These are phyloP conservation scores for Leonotis leonurus DNA, from an alignment of 257 asterid species.

Conservation along the genomic window DNA sequence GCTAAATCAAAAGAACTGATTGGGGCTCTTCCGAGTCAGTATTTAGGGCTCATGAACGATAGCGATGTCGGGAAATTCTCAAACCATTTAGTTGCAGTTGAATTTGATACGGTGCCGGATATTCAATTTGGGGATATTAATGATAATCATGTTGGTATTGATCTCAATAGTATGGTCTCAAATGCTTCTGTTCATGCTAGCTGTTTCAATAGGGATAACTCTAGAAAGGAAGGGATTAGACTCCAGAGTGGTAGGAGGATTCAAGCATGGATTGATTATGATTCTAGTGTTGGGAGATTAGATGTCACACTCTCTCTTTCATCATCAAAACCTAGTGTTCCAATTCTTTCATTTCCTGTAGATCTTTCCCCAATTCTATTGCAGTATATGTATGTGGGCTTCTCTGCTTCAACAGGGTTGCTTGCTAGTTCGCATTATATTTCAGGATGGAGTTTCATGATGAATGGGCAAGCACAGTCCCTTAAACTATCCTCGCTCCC, in stretches of 20 bases:
- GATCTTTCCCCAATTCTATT: slow-evolving; percentile 43
- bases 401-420: slow-evolving; percentile 71
- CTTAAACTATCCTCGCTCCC: slow-evolving; percentile 49
- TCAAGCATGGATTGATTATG: slow-evolving; percentile 68
- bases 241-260: slow-evolving; percentile 45
- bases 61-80: slow-evolving; percentile 39
- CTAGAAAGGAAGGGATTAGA: slow-evolving; percentile 16
- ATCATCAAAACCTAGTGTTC: slow-evolving; percentile 36
- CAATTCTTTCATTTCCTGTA: slow-evolving; percentile 41
- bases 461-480: slow-evolving; percentile 42
- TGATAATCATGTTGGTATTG: slow-evolving; percentile 73
- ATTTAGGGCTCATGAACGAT: slow-evolving; percentile 42
- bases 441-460: slow-evolving; percentile 65
- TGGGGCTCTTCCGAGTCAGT: slow-evolving; percentile 51
- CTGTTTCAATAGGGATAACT: slow-evolving; percentile 20
- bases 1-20: slow-evolving; percentile 26
- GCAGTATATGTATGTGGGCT: slow-evolving; percentile 66
- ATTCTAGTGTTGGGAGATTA: slow-evolving; percentile 19
- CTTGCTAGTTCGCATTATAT: slow-evolving; percentile 63
- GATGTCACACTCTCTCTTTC: slow-evolving; percentile 52
- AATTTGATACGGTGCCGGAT: slow-evolving; percentile 52
- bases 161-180: slow-evolving; percentile 42
- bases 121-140: slow-evolving; percentile 42
- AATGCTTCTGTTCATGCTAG: slow-evolving; percentile 42
- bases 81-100: slow-evolving; percentile 63